Evolutionary conservation across 805 yeast species (phyloP).

Genomic region (Aciculoconidium aculeatum): DNA sequence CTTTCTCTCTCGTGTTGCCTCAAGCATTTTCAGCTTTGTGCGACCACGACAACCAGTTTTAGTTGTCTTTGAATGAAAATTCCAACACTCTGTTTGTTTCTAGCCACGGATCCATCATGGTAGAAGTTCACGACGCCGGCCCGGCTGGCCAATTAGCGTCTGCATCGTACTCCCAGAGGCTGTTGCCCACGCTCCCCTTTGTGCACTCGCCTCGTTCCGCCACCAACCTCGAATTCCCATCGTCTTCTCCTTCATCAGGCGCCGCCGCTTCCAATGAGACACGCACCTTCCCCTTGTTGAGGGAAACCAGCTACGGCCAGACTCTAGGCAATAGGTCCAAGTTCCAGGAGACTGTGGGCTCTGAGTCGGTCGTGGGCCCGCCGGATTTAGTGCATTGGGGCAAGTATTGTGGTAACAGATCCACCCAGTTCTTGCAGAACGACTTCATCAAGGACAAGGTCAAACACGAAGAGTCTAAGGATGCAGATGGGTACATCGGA

Average conservation of each 20-base stretch:
- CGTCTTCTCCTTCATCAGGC: constrained; percentile 1
- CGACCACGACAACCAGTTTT: too few species aligned
- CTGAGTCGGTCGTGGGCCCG: constrained; percentile 22
- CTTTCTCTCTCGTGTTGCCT: too few species aligned
- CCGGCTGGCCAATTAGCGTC: too few species aligned
- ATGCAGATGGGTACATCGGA: constrained; percentile 37
- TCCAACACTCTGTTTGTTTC: too few species aligned
- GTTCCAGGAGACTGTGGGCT: constrained; percentile 13
- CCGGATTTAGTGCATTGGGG: constrained; percentile 37
- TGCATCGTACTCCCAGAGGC: constrained; percentile 4
- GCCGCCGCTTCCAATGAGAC: constrained; percentile 4
- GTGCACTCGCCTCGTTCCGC: constrained; percentile 6
- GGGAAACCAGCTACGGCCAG: constrained; percentile 27
- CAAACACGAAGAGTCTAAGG: constrained; percentile 10
- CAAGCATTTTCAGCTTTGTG: too few species aligned
- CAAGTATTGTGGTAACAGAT: constrained; percentile 25
- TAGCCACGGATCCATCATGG: too few species aligned
- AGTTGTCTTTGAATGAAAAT: too few species aligned
- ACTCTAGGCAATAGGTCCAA: constrained; percentile 20
- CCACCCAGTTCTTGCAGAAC: constrained; percentile 20
- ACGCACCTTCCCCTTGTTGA: constrained; percentile 16
- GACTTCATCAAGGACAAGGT: constrained; percentile 16
- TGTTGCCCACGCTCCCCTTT: constrained; percentile 6
- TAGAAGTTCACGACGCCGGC: too few species aligned
- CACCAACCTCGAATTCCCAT: constrained; percentile 3